These are phyloP conservation scores for Lactuca saligna DNA, from an alignment of 129 eudicot genomes.

Conservation along the genomic window DNA sequence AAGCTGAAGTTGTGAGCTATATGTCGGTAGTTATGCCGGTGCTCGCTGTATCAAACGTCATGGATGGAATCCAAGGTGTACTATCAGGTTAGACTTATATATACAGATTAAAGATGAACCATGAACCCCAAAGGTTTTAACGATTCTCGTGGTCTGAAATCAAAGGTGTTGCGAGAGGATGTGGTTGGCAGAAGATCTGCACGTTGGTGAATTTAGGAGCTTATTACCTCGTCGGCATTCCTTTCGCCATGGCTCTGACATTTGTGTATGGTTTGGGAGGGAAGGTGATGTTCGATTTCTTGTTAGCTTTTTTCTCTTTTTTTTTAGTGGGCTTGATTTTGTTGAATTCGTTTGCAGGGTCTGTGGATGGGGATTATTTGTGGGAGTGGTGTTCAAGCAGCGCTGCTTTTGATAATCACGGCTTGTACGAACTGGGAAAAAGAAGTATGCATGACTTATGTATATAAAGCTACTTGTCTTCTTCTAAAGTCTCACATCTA, in stretches of 20 bases:
- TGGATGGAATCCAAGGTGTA: conserved; percentile 54
- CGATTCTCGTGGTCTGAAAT: background rate
- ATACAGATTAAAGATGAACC: background rate
- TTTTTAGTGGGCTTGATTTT: background rate
- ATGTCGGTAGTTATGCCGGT: conserved; percentile 40
- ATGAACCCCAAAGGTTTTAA: background rate
- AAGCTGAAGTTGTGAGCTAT: conserved; percentile 46
- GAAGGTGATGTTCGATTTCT: conserved; percentile 27
- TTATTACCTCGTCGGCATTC: conserved; percentile 50
- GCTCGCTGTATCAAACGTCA: conserved; percentile 45
- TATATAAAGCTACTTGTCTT: background rate
- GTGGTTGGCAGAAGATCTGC: conserved; percentile 61
- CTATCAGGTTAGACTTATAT: conserved; percentile 38
- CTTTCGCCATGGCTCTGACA: conserved; percentile 38
- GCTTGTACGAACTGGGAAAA: conserved; percentile 36
- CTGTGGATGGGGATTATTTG: conserved; percentile 46
- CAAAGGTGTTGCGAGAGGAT: conserved; percentile 57
- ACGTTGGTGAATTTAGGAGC: conserved; percentile 53
- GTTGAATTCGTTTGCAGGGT: conserved; percentile 27
- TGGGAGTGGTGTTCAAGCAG: conserved; percentile 42
- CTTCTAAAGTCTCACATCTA: background rate
- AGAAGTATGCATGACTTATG: conserved; percentile 21
- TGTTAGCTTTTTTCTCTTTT: background rate
- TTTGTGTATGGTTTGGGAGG: conserved; percentile 43
- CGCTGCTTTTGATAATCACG: conserved; percentile 30